phyloP scores from a whole-genome alignment of 2,329 filamentous ascomycete species.

The Paradendryphiella salina region DNA sequence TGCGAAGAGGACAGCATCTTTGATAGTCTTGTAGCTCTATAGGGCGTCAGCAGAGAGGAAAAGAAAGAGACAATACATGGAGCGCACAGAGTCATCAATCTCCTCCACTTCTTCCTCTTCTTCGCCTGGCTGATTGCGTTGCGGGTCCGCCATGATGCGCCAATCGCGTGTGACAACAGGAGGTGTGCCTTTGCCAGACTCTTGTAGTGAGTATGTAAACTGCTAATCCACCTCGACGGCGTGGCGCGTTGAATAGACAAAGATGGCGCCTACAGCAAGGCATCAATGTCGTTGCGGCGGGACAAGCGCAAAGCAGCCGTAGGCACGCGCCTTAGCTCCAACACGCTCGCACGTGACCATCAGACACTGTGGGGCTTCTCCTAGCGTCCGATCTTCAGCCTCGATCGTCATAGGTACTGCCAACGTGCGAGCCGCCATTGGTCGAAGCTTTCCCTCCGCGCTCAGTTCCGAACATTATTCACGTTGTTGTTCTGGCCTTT shows the following conservation, averaged over 20 bases:
- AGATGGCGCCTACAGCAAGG: neutral
- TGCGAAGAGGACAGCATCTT: slow-evolving; percentile 97
- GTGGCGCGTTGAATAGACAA: too few species aligned
- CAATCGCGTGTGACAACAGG: neutral
- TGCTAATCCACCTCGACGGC: neutral
- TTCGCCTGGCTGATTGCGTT: slow-evolving; percentile 42
- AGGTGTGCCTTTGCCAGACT: neutral
- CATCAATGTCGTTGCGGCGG: neutral
- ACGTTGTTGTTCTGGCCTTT: slow-evolving; percentile 26
- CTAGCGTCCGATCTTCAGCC: slow-evolving; percentile 23
- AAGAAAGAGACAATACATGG: neutral
- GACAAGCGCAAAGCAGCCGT: slow-evolving; percentile 27
- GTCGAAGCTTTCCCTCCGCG: slow-evolving; percentile 25
- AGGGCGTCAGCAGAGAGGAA: slow-evolving; percentile 14
- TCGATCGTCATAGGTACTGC: slow-evolving; percentile 32
- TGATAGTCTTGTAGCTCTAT: slow-evolving; percentile 81
- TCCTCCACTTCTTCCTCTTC: slow-evolving; percentile 72
- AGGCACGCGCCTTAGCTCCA: slow-evolving; percentile 25
- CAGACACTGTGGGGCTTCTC: slow-evolving; percentile 1
- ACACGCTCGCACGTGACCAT: slow-evolving; percentile 30
- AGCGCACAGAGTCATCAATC: slow-evolving; percentile 64
- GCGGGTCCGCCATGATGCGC: slow-evolving; percentile 37
- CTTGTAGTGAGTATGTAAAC: neutral
- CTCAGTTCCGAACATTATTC: slow-evolving; percentile 28
- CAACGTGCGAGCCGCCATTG: slow-evolving; percentile 29